phyloP scores from a whole-genome alignment of 2,329 filamentous ascomycete genomes.

The Parasarocladium wereldwijsianum region DNA sequence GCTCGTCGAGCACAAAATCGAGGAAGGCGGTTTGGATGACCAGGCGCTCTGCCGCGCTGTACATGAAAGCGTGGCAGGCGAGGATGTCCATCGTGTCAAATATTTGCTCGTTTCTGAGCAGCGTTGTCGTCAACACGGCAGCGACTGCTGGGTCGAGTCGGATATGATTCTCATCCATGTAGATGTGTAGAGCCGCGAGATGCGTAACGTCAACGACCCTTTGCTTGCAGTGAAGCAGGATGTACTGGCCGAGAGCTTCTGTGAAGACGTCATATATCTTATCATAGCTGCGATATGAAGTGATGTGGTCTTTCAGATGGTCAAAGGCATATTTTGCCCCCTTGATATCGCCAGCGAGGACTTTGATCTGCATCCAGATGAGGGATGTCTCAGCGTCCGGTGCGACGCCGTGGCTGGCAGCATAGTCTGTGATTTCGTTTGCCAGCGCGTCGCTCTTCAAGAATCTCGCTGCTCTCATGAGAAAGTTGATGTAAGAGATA shows the following conservation, averaged over 20 bases:
- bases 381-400: conserved; percentile 58
- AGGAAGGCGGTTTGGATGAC: conserved; percentile 52
- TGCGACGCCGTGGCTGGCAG: conserved; percentile 46
- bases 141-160: conserved; percentile 62
- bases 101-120: conserved; percentile 62
- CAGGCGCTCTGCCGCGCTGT: conserved; percentile 53
- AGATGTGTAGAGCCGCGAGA: conserved; percentile 58
- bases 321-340: conserved; percentile 1
- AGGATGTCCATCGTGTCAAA: conserved; percentile 72
- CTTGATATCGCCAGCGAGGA: not conserved
- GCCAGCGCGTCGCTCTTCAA: conserved; percentile 56
- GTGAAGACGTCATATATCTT: too few species aligned
- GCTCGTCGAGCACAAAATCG: conserved; percentile 49
- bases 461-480: conserved; percentile 61
- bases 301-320: conserved; percentile 19
- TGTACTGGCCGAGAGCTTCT: conserved; percentile 55
- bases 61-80: conserved; percentile 57
- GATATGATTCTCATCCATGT: conserved; percentile 55
- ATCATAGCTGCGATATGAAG: conserved; percentile 59
- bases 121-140: conserved; percentile 54
- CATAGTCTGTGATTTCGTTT: conserved; percentile 57
- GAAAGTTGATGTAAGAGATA: conserved; percentile 57
- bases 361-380: conserved; percentile 8
- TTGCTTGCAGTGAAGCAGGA: conserved; percentile 50
- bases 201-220: conserved; percentile 50